Evolutionary conservation across 192 early-diverging fungal species (phyloP).

Genomic region (Entomortierella beljakovae): DNA sequence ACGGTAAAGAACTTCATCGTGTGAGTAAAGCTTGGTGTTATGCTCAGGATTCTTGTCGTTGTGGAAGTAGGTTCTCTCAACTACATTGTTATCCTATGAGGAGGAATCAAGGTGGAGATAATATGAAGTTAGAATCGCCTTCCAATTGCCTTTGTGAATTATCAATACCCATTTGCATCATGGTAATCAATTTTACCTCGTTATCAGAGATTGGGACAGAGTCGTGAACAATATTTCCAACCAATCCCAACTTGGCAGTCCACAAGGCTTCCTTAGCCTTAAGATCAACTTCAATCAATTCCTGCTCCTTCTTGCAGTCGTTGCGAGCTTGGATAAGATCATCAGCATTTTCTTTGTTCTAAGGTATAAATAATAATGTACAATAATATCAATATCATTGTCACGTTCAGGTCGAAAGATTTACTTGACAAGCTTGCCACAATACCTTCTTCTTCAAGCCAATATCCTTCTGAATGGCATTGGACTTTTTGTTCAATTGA

Average conservation of each 20-base stretch:
- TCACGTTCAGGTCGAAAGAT: neutral
- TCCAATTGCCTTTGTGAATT: too few species aligned
- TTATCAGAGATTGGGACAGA: constrained; percentile 87
- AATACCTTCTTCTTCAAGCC: constrained; percentile 86
- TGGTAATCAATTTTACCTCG: constrained; percentile 78
- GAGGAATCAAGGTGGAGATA: neutral
- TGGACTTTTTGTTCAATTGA: constrained; percentile 90
- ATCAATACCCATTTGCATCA: too few species aligned
- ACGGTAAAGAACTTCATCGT: constrained; percentile 95
- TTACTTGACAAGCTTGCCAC: constrained; percentile 7
- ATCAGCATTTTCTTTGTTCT: constrained; percentile 84
- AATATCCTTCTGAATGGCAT: constrained; percentile 93
- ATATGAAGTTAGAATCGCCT: constrained; percentile 6
- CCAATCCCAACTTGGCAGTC: constrained; percentile 67
- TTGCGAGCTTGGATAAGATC: constrained; percentile 82
- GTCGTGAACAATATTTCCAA: constrained; percentile 97
- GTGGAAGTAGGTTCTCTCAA: constrained; percentile 71
- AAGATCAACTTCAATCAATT: constrained; percentile 70
- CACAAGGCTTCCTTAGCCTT: constrained; percentile 81
- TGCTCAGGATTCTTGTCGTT: constrained; percentile 69
- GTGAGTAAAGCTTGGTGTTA: constrained; percentile 74
- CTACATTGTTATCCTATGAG: constrained; percentile 73
- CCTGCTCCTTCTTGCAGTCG: constrained; percentile 78
- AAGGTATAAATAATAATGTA: neutral
- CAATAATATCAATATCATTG: neutral